Conservation (phyloP, 1,284 basidiomycete genomes). For the Cryptococcus sp. region DNA sequence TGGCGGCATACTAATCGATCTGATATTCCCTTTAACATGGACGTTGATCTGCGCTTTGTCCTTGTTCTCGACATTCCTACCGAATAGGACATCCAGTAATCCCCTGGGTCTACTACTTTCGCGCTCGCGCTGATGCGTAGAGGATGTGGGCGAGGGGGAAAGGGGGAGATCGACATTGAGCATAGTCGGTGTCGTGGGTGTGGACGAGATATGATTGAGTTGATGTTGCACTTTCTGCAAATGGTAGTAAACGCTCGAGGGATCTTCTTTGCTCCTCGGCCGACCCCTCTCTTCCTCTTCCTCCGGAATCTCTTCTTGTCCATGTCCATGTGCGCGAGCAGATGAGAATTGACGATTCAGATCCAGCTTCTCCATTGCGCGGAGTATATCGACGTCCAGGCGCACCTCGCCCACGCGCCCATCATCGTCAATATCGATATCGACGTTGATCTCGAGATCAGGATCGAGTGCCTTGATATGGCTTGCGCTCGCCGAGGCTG, state of each 20-base stretch:
- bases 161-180: no score
- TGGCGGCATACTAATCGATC: slow-evolving; percentile 2
- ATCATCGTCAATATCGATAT: neutral
- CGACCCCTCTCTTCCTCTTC: slow-evolving; percentile 36
- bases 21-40: neutral
- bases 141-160: no score
- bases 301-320: slow-evolving; percentile 3
- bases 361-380: no score
- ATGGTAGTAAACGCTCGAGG: slow-evolving; percentile 3
- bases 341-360: no score
- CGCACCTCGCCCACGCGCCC: neutral
- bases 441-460: neutral
- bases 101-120: slow-evolving; percentile 1
- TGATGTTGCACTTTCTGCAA: neutral
- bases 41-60: neutral
- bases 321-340: no score
- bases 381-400: neutral
- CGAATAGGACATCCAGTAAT: slow-evolving; percentile 7
- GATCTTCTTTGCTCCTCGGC: slow-evolving; percentile 28
- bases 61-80: neutral
- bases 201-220: neutral
- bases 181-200: neutral
- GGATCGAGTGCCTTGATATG: no score
- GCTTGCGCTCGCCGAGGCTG: no score
- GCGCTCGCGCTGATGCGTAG: no score